Base-by-base conservation (phyloP, 495 filamentous ascomycete genomes). In the Podospora anserina region DNA sequence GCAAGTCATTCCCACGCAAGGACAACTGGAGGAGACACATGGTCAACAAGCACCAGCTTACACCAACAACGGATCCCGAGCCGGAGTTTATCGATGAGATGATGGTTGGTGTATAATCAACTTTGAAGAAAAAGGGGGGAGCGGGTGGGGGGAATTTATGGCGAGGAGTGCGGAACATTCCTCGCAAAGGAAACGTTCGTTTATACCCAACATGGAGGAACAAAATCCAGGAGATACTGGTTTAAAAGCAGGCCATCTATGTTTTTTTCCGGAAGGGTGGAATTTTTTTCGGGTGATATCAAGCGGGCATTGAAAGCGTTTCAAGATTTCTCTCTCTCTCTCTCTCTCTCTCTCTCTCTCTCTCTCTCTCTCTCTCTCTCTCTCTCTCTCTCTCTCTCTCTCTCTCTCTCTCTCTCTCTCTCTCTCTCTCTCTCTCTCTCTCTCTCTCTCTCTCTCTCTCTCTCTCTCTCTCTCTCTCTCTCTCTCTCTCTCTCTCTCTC, bases 1-100 rank as follows among this genome's bases (percentile, higher is more conserved):
- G 81, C 64, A 83, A 83, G 60, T 81, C 81, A 0, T 84, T 84
- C 69, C 82, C 82, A 23, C 73, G 82, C 60, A 84, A 84, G 68
- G 82, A 84, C 61, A 84, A 84, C 71, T 84, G 82, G 82, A 79
- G 78, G 67, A 71, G 82, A 57, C 82, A 84, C 66, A 84, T 84
- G 79, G 65, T 78, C 49, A 84, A 84, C 71, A 84, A 84, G 66
- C 82, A 84, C 66, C 71, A 71, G 18, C 75, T 76, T 64, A 72
- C 70, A 11, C 75, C 76, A 0, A 34, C 75, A 5, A 56, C 68
- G n/a, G 74, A 76, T 1, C 75, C 77, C 6, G 72, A 70, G 9
- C 65, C 68, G 1, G 73, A 79, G n/a, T 70, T 67, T 18, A 63
- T 49, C n/a, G 69, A 69, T 16, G 77, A 80, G 18, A 54, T 54